Percentiles rank a stretch among this genome's conserved stretches.
These are phyloP conservation scores for Yamadazyma membranifaciens DNA, from an alignment of 1,139 yeast species.

Conservation along the genomic window DNA sequence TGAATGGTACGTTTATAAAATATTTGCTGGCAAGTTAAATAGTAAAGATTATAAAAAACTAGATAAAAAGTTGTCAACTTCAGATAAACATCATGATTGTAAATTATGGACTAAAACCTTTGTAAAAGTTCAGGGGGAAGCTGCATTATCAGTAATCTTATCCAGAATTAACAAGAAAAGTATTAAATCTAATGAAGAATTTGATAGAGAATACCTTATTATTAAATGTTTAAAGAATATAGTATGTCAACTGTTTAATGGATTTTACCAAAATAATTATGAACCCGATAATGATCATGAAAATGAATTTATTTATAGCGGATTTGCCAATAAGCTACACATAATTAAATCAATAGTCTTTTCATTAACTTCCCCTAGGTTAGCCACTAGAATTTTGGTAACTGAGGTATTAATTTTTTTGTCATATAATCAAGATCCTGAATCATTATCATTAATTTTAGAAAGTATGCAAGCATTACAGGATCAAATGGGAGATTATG, in stretches of 20 bases:
- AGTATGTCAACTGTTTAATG: conserved; percentile 18
- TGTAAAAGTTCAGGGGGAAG: conserved; percentile 42
- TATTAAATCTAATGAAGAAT: conserved; percentile 46
- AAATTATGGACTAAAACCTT: conserved; percentile 35
- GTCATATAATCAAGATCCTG: conserved; percentile 25
- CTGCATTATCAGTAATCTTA: conserved; percentile 42
- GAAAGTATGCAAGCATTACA: conserved; percentile 36
- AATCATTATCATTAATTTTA: conserved; percentile 26
- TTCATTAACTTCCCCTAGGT: conserved; percentile 41
- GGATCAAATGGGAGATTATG: conserved; percentile 35
- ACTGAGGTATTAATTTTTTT: conserved; percentile 44
- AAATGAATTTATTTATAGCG: conserved; percentile 11
- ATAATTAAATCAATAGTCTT: conserved; percentile 36
- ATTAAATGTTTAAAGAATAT: conserved; percentile 39
- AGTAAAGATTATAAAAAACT: conserved; percentile 35
- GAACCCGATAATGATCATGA: conserved; percentile 2
- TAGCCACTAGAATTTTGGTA: conserved; percentile 41
- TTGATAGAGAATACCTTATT: conserved; percentile 39
- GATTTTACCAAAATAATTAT: conserved; percentile 13
- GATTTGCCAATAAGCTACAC: conserved; percentile 26
- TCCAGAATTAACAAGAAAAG: conserved; percentile 41
- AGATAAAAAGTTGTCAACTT: conserved; percentile 30
- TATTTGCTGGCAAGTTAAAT: conserved; percentile 35
- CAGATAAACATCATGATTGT: conserved; percentile 18
- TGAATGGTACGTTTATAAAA: conserved; percentile 41